Percentiles rank a stretch among this genome's conserved stretches.
Conservation (phyloP, 2,329 filamentous ascomycete genomes). For the Biscogniauxia sp. region DNA sequence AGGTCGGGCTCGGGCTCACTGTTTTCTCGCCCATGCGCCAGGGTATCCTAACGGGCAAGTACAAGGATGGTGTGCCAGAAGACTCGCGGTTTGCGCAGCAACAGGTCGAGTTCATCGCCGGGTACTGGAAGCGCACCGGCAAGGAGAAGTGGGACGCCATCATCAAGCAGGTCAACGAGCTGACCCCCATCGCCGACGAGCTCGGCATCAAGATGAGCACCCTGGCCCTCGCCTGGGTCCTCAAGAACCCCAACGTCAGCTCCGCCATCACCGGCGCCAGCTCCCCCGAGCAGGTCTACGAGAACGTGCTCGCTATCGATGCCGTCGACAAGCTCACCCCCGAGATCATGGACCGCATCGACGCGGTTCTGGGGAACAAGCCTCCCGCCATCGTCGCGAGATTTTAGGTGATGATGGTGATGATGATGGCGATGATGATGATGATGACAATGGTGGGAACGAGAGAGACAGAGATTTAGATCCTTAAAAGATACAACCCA, state of each 20-base stretch:
- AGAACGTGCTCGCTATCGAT: constrained; percentile 54
- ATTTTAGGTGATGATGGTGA: constrained; percentile 23
- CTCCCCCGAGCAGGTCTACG: constrained; percentile 56
- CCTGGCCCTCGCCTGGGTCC: constrained; percentile 61
- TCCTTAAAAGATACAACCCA: too few species aligned
- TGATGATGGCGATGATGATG: background rate
- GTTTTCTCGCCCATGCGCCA: constrained; percentile 60
- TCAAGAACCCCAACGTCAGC: constrained; percentile 61
- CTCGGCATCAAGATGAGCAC: constrained; percentile 57
- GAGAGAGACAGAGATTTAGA: too few species aligned
- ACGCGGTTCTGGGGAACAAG: constrained; percentile 58
- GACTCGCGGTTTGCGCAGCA: constrained; percentile 42
- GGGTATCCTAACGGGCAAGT: constrained; percentile 65
- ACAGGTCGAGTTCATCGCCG: constrained; percentile 54
- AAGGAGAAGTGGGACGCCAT: constrained; percentile 53
- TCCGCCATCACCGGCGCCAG: constrained; percentile 61
- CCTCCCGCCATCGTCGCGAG: constrained; percentile 42
- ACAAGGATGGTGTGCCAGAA: constrained; percentile 55
- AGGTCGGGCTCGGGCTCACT: constrained; percentile 60
- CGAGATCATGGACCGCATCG: constrained; percentile 59
- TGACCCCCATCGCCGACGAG: constrained; percentile 62
- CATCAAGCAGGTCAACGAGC: constrained; percentile 58
- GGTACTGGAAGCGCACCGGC: constrained; percentile 49
- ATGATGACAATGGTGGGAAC: background rate
- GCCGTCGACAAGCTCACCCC: constrained; percentile 56